Evolutionary conservation across 306 rosid genomes (phyloP).

Genomic region (Dryas alaskensis): DNA sequence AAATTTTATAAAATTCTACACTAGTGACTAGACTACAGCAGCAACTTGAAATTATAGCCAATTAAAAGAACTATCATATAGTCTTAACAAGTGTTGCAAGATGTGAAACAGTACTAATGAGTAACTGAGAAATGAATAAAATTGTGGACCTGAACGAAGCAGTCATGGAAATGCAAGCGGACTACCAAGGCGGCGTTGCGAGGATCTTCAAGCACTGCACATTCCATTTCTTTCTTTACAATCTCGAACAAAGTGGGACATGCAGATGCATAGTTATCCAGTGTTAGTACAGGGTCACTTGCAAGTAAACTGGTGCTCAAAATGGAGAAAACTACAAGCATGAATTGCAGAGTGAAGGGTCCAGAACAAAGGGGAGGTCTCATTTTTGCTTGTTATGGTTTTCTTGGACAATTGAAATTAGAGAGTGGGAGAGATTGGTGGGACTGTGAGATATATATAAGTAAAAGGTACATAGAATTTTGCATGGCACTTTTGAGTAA

Average conservation of each 20-base stretch:
- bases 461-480: slow-evolving; percentile 4
- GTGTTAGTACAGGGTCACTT: slow-evolving; percentile 53
- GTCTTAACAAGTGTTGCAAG: too few species aligned
- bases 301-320: slow-evolving; percentile 37
- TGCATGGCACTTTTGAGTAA: slow-evolving; percentile 35
- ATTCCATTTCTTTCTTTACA: slow-evolving; percentile 72
- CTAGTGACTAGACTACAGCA: not conserved
- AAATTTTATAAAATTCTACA: not conserved
- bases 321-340: slow-evolving; percentile 32
- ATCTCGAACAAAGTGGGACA: slow-evolving; percentile 72
- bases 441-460: slow-evolving; percentile 37
- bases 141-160: slow-evolving; percentile 73
- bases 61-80: too few species aligned
- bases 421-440: slow-evolving; percentile 47
- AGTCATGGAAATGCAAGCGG: slow-evolving; percentile 86
- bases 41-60: not conserved
- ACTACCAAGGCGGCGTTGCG: slow-evolving; percentile 64
- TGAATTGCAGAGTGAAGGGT: slow-evolving; percentile 26
- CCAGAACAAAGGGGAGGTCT: slow-evolving; percentile 29
- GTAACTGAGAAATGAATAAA: not conserved
- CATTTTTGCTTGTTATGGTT: slow-evolving; percentile 36
- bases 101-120: not conserved
- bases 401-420: slow-evolving; percentile 22
- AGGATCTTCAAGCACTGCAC: slow-evolving; percentile 60
- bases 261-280: slow-evolving; percentile 68